Evolutionary conservation across 345 rosid genomes (phyloP).

Genomic region (Citrus mangshanensis): DNA sequence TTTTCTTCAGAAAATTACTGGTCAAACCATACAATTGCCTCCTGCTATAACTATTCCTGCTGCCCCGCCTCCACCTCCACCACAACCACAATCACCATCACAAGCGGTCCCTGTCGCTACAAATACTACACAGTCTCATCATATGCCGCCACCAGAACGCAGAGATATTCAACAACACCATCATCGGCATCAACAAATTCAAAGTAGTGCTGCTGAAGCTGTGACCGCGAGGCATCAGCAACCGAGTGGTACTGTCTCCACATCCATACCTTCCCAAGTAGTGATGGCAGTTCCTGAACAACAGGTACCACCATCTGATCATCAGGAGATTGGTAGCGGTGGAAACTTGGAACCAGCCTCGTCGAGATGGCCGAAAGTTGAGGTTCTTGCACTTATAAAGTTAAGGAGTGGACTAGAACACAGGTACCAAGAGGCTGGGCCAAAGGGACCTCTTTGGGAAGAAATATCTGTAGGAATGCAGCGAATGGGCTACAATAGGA

Average conservation of each 20-base stretch:
- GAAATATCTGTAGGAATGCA: slow-evolving; percentile 65
- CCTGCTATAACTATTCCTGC: slow-evolving; percentile 25
- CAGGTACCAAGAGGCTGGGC: slow-evolving; percentile 64
- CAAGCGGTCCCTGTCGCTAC: slow-evolving; percentile 7
- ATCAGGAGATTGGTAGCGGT: slow-evolving; percentile 26
- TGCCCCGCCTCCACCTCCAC: slow-evolving; percentile 16
- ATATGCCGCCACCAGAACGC: not conserved
- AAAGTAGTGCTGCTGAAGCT: not conserved
- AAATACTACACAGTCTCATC: slow-evolving; percentile 13
- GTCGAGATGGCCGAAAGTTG: slow-evolving; percentile 81
- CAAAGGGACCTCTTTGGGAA: slow-evolving; percentile 84
- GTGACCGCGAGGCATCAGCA: not conserved
- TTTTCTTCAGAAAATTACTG: slow-evolving; percentile 71
- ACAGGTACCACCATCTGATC: slow-evolving; percentile 31
- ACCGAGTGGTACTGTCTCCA: not conserved
- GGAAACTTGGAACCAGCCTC: slow-evolving; percentile 39
- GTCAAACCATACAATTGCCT: slow-evolving; percentile 69
- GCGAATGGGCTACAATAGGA: slow-evolving; percentile 65
- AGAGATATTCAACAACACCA: slow-evolving; percentile 9
- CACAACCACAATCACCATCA: slow-evolving; percentile 16
- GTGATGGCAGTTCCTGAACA: slow-evolving; percentile 54
- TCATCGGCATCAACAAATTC: slow-evolving; percentile 12
- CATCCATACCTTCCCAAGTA: slow-evolving; percentile 23
- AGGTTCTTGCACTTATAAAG: slow-evolving; percentile 65
- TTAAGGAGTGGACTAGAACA: slow-evolving; percentile 59